These are phyloP conservation scores for Phialophora macrospora DNA, from an alignment of 2,329 filamentous ascomycete genomes.

Conservation along the genomic window DNA sequence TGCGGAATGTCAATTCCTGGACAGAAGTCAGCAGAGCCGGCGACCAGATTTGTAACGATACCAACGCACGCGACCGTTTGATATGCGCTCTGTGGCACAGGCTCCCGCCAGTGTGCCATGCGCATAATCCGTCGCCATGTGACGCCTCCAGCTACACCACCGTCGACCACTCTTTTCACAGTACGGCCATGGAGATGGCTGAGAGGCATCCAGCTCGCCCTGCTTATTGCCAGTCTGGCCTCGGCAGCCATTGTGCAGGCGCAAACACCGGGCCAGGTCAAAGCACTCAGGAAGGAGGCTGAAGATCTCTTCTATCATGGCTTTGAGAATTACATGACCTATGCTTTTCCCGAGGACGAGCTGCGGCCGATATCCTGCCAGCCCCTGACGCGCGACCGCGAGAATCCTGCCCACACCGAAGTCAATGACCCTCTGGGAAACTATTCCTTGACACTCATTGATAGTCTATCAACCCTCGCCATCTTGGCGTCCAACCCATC, in stretches of 20 bases:
- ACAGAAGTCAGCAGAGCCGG: neutral
- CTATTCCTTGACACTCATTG: conserved; percentile 93
- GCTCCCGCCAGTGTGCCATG: conserved; percentile 30
- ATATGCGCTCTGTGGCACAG: conserved; percentile 21
- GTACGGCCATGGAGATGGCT: conserved; percentile 25
- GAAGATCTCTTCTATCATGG: conserved; percentile 92
- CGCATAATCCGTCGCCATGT: conserved; percentile 32
- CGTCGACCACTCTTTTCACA: conserved; percentile 4
- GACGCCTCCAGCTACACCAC: conserved; percentile 26
- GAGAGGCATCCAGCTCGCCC: conserved; percentile 20
- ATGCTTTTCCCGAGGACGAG: conserved; percentile 96
- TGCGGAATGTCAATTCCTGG: neutral
- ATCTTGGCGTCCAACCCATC: conserved; percentile 78
- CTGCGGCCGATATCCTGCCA: conserved; percentile 83
- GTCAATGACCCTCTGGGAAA: conserved; percentile 96
- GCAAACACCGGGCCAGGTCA: conserved; percentile 32
- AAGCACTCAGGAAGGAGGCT: conserved; percentile 49
- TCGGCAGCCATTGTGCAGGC: conserved; percentile 26
- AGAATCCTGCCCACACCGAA: conserved; percentile 79
- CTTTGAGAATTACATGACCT: conserved; percentile 89
- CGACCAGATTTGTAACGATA: neutral
- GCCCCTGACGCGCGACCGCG: conserved; percentile 80
- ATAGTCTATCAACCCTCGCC: conserved; percentile 90
- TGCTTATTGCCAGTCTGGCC: conserved; percentile 27
- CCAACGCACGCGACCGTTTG: conserved; percentile 17